A percentile compares a stretch with the other conserved stretches of the same genome.
Evolutionary conservation across 345 rosid genomes (phyloP).

Genomic region (Syzygium aromaticum): DNA sequence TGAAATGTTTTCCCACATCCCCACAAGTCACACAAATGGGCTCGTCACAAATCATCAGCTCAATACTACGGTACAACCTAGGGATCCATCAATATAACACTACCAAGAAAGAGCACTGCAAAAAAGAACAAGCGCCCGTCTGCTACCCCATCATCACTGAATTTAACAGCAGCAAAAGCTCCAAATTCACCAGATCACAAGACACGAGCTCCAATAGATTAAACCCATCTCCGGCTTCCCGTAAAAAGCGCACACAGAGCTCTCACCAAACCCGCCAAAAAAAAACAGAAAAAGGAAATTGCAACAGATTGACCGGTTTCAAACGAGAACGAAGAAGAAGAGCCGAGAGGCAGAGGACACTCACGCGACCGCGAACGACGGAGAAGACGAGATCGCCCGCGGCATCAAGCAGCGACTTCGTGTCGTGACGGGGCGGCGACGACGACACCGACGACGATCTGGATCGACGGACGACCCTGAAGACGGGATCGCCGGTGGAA

Average conservation of each 20-base stretch:
- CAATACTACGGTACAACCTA: not conserved
- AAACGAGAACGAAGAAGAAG: not conserved
- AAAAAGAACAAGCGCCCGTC: not conserved
- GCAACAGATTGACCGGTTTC: not conserved
- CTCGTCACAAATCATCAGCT: not conserved
- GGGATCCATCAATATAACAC: not conserved
- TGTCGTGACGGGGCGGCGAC: not conserved
- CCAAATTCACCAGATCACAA: not conserved
- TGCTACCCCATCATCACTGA: not conserved
- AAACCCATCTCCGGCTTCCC: not conserved
- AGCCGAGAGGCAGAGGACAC: slow-evolving; percentile 4
- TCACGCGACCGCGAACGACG: slow-evolving; percentile 37
- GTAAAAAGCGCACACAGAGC: not conserved
- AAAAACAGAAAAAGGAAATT: accelerated
- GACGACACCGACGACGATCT: slow-evolving; percentile 2
- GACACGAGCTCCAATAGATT: not conserved
- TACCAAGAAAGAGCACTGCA: not conserved
- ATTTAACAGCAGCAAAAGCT: not conserved
- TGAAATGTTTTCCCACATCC: not conserved
- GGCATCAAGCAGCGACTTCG: slow-evolving; percentile 34
- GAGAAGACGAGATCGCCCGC: slow-evolving; percentile 41
- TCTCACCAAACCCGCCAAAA: not conserved
- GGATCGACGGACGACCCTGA: slow-evolving; percentile 21
- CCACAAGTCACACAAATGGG: not conserved
- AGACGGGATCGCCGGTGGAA: slow-evolving; percentile 47